Percentiles rank a stretch among this genome's conserved stretches.
Evolutionary conservation across 495 filamentous ascomycete genomes (phyloP).

Genomic region (Penicillium bovifimosum): DNA sequence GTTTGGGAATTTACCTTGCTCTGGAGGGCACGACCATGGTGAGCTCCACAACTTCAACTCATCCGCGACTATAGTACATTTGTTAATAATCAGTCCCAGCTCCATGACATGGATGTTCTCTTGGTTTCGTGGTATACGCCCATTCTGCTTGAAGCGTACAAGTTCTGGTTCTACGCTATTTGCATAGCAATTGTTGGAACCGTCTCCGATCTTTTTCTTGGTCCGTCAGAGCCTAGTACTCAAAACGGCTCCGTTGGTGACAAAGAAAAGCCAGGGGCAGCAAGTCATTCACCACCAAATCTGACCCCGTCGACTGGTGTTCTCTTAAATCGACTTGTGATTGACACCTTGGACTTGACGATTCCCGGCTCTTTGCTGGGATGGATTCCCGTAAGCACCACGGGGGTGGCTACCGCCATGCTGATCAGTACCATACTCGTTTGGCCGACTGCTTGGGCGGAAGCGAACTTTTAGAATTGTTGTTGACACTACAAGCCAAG

Average conservation of each 20-base stretch:
- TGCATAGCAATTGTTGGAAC: slow-evolving; percentile 7
- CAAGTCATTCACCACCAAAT: neutral
- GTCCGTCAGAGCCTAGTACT: neutral
- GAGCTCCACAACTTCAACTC: neutral
- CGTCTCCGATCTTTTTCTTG: slow-evolving; percentile 1
- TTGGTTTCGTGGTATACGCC: slow-evolving; percentile 13
- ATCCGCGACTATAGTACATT: neutral
- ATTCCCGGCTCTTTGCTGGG: slow-evolving; percentile 13
- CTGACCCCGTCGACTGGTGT: neutral
- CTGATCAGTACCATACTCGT: slow-evolving; percentile 10
- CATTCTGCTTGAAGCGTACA: slow-evolving; percentile 13
- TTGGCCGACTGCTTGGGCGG: slow-evolving; percentile 10
- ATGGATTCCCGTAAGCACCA: slow-evolving; percentile 8
- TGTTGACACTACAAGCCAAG: no score
- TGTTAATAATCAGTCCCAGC: slow-evolving; percentile 2
- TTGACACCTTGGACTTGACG: slow-evolving; percentile 9
- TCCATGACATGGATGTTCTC: slow-evolving; percentile 15
- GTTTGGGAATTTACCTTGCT: slow-evolving; percentile 12
- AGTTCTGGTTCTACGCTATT: slow-evolving; percentile 18
- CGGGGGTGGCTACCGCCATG: slow-evolving; percentile 10
- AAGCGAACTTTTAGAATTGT: neutral
- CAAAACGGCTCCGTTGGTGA: neutral
- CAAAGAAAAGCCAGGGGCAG: neutral
- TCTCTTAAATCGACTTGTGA: slow-evolving; percentile 10
- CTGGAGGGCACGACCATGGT: slow-evolving; percentile 14